These are phyloP conservation scores for Euphorbia tirucalli DNA, from an alignment of 345 rosid genomes.

Conservation along the genomic window DNA sequence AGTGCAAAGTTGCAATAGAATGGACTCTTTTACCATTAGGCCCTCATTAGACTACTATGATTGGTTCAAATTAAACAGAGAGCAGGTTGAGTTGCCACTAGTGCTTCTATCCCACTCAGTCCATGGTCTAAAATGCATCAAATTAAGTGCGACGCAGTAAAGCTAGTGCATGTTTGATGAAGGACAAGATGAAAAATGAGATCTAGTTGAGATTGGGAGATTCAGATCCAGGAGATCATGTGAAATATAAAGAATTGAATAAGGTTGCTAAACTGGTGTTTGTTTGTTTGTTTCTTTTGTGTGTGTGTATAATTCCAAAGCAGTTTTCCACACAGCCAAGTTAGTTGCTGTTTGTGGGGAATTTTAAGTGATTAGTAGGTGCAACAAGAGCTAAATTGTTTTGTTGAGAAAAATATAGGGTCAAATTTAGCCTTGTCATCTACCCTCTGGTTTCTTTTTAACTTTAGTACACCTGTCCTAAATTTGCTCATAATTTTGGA, in stretches of 20 bases:
- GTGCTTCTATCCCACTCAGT: not conserved
- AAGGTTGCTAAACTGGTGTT: not conserved
- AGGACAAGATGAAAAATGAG: not conserved
- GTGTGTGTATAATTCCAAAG: not conserved
- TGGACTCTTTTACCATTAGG: too few species aligned
- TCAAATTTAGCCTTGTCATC: too few species aligned
- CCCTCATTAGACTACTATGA: too few species aligned
- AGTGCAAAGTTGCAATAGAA: too few species aligned
- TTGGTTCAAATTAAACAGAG: not conserved
- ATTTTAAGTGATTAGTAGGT: too few species aligned
- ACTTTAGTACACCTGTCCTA: too few species aligned
- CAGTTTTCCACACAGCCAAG: too few species aligned
- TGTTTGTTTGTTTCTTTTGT: not conserved
- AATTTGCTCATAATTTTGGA: too few species aligned
- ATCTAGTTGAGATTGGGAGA: not conserved
- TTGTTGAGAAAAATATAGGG: too few species aligned
- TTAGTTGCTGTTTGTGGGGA: too few species aligned
- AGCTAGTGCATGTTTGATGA: not conserved
- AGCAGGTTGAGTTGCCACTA: not conserved
- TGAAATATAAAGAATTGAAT: not conserved
- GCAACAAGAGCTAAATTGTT: too few species aligned
- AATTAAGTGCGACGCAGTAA: not conserved
- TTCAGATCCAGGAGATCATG: not conserved
- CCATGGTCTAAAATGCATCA: not conserved
- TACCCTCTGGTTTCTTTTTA: too few species aligned